These are phyloP conservation scores for Mollisia scopiformis DNA, from an alignment of 2,329 filamentous ascomycete species.

Conservation along the genomic window DNA sequence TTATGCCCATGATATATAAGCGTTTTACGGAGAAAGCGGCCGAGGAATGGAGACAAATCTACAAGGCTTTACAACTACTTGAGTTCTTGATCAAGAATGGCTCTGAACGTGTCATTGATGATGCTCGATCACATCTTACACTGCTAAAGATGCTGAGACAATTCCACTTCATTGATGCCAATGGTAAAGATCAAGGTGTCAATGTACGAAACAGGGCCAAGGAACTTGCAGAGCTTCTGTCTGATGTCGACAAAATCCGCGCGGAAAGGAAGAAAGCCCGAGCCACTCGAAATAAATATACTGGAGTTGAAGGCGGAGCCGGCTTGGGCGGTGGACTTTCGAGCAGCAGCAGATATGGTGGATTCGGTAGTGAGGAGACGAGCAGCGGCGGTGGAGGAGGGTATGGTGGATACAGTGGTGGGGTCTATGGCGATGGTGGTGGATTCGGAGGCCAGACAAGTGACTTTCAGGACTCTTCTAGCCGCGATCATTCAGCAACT, in stretches of 20 bases:
- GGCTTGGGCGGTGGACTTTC: constrained; percentile 59
- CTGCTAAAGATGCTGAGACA: constrained; percentile 97
- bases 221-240: constrained; percentile 89
- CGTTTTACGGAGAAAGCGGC: constrained; percentile 98
- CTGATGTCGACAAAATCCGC: constrained; percentile 88
- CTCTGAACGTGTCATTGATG: constrained; percentile 95
- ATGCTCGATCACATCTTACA: constrained; percentile 92
- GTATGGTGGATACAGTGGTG: constrained; percentile 65
- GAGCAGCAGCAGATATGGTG: constrained; percentile 67
- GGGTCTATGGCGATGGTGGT: constrained; percentile 93
- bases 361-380: constrained; percentile 81
- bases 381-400: constrained; percentile 66
- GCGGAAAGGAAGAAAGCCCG: constrained; percentile 87
- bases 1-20: constrained; percentile 99
- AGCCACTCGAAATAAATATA: constrained; percentile 90
- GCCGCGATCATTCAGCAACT: constrained; percentile 29
- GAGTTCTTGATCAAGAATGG: constrained; percentile 98
- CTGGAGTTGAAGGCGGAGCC: constrained; percentile 84
- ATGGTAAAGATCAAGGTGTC: constrained; percentile 97
- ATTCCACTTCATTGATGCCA: constrained; percentile 94
- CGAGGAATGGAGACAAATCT: constrained; percentile 99
- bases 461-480: constrained; percentile 66
- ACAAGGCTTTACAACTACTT: constrained; percentile 95
- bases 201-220: constrained; percentile 97
- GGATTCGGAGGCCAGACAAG: constrained; percentile 81